phyloP scores from a whole-genome alignment of 2,329 filamentous ascomycete genomes.

The Penicillium sp. region DNA sequence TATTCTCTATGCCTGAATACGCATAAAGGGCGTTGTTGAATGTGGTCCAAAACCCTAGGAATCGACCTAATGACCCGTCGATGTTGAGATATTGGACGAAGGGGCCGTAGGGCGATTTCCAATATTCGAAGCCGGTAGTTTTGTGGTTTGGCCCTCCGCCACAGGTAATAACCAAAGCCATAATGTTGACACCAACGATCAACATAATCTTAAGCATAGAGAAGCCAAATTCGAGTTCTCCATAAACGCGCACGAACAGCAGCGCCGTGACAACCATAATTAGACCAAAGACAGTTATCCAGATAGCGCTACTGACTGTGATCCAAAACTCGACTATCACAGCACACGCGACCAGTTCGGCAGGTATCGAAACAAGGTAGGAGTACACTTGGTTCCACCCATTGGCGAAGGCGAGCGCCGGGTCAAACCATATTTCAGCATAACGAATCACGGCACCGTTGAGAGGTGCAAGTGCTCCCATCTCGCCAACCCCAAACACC shows the following conservation, averaged over 20 bases:
- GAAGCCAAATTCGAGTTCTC: constrained; percentile 60
- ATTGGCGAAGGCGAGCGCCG: constrained; percentile 38
- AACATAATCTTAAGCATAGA: constrained; percentile 62
- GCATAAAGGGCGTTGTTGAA: constrained; percentile 30
- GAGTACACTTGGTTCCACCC: constrained; percentile 47
- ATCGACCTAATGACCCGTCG: constrained; percentile 49
- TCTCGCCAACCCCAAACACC: constrained; percentile 41
- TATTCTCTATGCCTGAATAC: constrained; percentile 51
- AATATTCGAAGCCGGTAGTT: constrained; percentile 48
- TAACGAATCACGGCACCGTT: constrained; percentile 44
- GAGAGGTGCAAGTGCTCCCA: constrained; percentile 43
- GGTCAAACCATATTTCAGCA: constrained; percentile 42
- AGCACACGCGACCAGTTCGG: constrained; percentile 38
- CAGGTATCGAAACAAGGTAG: constrained; percentile 37
- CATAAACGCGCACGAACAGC: constrained; percentile 45
- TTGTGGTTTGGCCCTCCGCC: constrained; percentile 41
- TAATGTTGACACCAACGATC: constrained; percentile 65
- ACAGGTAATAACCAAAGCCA: constrained; percentile 52
- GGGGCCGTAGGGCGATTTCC: constrained; percentile 46
- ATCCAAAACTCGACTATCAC: constrained; percentile 43
- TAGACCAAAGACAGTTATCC: constrained; percentile 45
- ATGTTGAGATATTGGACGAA: constrained; percentile 45
- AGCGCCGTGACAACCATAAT: constrained; percentile 41
- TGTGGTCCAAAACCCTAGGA: constrained; percentile 45
- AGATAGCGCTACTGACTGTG: constrained; percentile 53